Evolutionary conservation across 345 rosid species (phyloP).

Genomic region (Eucalyptus victrix): DNA sequence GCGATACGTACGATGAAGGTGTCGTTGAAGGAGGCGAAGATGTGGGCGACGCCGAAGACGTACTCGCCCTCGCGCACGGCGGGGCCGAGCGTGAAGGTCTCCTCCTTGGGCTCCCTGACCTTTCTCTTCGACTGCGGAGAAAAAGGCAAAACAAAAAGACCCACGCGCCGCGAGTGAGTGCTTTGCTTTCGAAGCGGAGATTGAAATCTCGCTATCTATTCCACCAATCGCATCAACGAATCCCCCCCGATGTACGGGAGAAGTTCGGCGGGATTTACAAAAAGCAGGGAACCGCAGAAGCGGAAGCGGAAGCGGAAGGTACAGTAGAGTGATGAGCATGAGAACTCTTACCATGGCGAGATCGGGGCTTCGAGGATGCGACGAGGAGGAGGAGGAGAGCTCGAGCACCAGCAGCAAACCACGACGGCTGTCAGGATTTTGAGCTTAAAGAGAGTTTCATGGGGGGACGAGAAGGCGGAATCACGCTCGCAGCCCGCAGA

Average conservation of each 20-base stretch:
- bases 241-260: no score
- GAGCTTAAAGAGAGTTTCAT: background rate
- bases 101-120: constrained; percentile 20
- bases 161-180: no score
- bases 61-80: constrained; percentile 12
- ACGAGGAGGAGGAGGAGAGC: background rate
- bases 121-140: background rate
- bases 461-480: no score
- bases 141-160: background rate
- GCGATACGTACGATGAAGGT: background rate
- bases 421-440: background rate
- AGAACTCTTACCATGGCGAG: background rate
- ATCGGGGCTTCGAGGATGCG: background rate
- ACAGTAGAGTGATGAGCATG: background rate
- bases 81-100: constrained; percentile 13
- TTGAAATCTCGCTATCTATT: no score
- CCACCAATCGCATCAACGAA: background rate
- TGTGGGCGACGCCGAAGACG: constrained; percentile 11
- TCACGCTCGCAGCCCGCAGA: no score
- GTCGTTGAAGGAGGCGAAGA: background rate
- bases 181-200: no score
- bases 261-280: no score
- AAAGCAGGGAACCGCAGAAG: background rate
- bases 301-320: background rate
- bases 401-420: background rate